phyloP scores from a whole-genome alignment of 345 rosid genomes.

The Lenwebbia sp. region DNA sequence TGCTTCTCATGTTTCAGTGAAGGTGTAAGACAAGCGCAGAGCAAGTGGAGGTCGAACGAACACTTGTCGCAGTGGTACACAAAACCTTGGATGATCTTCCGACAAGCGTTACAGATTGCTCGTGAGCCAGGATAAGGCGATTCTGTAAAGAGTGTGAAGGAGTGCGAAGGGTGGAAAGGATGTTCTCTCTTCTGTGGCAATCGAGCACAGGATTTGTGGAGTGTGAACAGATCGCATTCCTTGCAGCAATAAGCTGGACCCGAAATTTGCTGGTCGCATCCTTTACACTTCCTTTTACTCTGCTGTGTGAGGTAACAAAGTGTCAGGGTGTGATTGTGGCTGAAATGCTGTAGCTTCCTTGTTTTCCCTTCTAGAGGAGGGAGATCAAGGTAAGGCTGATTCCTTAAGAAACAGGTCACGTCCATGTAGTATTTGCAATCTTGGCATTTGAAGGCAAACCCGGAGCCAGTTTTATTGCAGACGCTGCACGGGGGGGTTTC shows the following conservation, averaged over 20 bases:
- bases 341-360: not conserved
- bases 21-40: not conserved
- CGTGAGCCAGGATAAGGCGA: not conserved
- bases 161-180: not conserved
- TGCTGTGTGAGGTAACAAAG: not conserved
- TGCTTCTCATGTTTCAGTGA: not conserved
- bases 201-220: conserved; percentile 1
- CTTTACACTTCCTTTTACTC: not conserved
- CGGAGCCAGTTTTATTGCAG: not conserved
- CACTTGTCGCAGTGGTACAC: not conserved
- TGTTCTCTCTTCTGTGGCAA: not conserved
- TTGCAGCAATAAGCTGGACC: conserved; percentile 1
- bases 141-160: not conserved
- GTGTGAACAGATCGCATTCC: not conserved
- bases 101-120: not conserved
- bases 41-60: not conserved
- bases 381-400: not conserved
- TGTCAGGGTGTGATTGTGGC: not conserved
- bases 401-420: not conserved
- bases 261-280: not conserved
- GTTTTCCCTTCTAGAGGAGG: not conserved
- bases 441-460: conserved; percentile 5
- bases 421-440: conserved; percentile 7
- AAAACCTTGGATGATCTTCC: not conserved
- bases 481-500: not conserved